Evolutionary conservation across 2,329 filamentous ascomycete genomes (phyloP).

Genomic region (Lanzia echinophila): DNA sequence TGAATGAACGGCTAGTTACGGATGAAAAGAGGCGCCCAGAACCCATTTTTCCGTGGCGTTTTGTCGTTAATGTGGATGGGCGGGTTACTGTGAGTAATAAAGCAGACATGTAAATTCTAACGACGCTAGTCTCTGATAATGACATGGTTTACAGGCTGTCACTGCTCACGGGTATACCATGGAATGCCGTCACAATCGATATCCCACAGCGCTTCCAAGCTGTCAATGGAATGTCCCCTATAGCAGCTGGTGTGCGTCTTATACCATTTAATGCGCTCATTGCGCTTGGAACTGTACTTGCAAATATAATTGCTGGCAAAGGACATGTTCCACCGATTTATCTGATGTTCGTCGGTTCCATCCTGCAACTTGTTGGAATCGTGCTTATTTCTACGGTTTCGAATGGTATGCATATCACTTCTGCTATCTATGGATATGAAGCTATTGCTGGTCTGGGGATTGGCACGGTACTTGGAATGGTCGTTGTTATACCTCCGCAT

Average conservation of each 20-base stretch:
- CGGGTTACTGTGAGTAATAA: not conserved
- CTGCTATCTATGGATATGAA: slow-evolving; percentile 1
- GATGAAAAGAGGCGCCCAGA: not conserved
- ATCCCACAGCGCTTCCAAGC: not conserved
- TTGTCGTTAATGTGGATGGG: not conserved
- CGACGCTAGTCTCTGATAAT: not conserved
- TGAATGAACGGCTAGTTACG: not conserved
- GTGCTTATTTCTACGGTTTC: not conserved
- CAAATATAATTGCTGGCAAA: not conserved
- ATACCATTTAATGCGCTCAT: not conserved
- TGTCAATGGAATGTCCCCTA: not conserved
- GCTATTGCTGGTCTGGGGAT: slow-evolving; percentile 35
- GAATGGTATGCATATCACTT: not conserved
- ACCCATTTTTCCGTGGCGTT: not conserved
- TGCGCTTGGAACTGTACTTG: not conserved
- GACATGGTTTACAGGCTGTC: not conserved
- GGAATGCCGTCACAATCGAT: not conserved
- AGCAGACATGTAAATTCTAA: no score
- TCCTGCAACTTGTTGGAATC: not conserved
- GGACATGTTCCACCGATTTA: not conserved
- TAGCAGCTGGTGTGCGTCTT: not conserved
- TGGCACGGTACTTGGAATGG: not conserved
- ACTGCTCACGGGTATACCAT: not conserved
- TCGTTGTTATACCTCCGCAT: not conserved
- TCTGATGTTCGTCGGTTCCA: not conserved